Conservation (phyloP, 768 basidiomycete species). For the Suillus weaverae region DNA sequence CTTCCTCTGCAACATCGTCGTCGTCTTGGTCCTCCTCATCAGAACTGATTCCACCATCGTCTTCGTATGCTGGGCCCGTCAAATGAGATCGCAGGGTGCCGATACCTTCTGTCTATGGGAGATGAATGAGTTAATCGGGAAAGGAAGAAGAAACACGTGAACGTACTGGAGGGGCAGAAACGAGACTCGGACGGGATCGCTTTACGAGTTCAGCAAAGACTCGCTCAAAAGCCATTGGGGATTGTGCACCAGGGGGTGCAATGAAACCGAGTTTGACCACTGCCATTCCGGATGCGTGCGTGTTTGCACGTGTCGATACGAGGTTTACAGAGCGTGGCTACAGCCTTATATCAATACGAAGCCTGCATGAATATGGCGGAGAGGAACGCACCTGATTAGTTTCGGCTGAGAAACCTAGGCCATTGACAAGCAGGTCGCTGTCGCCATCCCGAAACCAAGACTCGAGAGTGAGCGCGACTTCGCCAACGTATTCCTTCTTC, state of each 20-base stretch:
- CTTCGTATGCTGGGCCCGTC: constrained; percentile 56
- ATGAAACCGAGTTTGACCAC: constrained; percentile 65
- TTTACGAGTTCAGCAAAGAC: constrained; percentile 65
- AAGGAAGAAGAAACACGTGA: constrained; percentile 10
- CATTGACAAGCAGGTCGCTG: constrained; percentile 17
- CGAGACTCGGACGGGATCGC: constrained; percentile 62
- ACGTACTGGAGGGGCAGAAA: constrained; percentile 74
- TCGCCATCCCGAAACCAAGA: constrained; percentile 68
- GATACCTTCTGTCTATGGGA: constrained; percentile 73
- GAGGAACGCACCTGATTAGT: constrained; percentile 66
- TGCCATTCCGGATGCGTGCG: constrained; percentile 51
- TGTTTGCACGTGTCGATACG: constrained; percentile 48
- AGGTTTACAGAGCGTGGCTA: constrained; percentile 50
- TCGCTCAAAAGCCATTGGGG: constrained; percentile 54
- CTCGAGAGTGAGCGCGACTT: constrained; percentile 73
- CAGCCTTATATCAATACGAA: constrained; percentile 1
- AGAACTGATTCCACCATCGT: constrained; percentile 75
- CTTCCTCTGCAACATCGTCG: constrained; percentile 31
- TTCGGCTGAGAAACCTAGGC: constrained; percentile 57
- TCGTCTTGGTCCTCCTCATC: constrained; percentile 46
- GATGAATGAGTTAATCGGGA: not conserved
- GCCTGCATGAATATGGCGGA: constrained; percentile 10
- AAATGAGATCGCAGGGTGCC: constrained; percentile 76
- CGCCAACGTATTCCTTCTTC: constrained; percentile 92
- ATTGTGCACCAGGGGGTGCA: constrained; percentile 39